Evolutionary conservation across 257 asterid genomes (phyloP), one percentile per base, ranked within the genome.

Genomic region (Leonotis leonurus): DNA sequence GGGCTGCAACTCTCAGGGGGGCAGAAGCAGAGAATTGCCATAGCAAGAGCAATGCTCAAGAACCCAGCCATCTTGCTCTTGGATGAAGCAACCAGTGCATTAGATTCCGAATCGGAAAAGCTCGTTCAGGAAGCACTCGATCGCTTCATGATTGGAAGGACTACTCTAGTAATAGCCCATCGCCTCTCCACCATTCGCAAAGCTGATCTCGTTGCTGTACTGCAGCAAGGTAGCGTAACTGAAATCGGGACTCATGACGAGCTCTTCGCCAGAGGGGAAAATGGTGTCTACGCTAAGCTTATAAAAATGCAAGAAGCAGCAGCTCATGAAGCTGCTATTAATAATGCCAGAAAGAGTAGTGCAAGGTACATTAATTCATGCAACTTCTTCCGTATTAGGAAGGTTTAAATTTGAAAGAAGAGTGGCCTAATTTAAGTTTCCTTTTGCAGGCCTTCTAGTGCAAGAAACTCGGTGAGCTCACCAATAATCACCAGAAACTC

Each of bases 1-100:
- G 97, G 97, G 41, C 46, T 87, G 75, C 97, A 90, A 63, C 82
- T 90, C 13, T 90, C 97, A 0, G 97, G 97, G 12, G 97, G 97
- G 52, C 97, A 90, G 66, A 90, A 90, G 78, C 97, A 90, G 80
- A 83, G 97, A 62, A 81, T 90, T 22, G 97, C 96, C 6, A 87
- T 90, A 17, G 97, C 96, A 2, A 78, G 97, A 63, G 96, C 97
- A 21, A 90, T 90, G 95, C 88, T 90, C 18, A 90, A 85, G 70
- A 90, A 83, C 21, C 96, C 97, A 1, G 81, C 90, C 0, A 87
- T 90, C 54, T 73, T 90, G 62, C 95, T 90, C 3, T 60, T 90
- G 65, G 97, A 90, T 5, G 97, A 90, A 73, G 97, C 97, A 24
- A 90, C 97, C 0, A 90, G 97, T 35, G 97, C 97, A 17, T 64